Evolutionary conservation across 352 stramenopile species (phyloP), one percentile per base, ranked within the genome.

Genomic region (Chrysophaeum taylorii): DNA sequence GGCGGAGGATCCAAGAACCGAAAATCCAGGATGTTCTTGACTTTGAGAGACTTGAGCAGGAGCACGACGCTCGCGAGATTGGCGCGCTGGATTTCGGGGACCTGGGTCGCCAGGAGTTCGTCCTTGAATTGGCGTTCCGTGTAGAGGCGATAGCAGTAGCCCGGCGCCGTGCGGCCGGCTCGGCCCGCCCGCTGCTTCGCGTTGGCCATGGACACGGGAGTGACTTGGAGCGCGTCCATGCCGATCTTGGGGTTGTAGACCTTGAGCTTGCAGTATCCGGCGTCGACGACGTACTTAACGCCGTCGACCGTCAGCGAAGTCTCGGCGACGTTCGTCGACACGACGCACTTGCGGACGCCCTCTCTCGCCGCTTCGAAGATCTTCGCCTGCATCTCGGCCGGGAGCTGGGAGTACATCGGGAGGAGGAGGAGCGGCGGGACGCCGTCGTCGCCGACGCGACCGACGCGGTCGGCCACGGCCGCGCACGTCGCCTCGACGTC

Each of bases 241-340:
- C 95, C 95, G 77, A 99, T 98, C 76, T 94, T 94, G 0, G 94
- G 91, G 82, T 99, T 99, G 84, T 98, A 99, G 21, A 98, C 94
- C 76, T 98, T 98, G 18, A 99, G 88, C 75, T 99, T 99, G 80
- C 90, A 97, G 76, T 92, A 98, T 1, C 95, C 95, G 2, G 85
- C 85, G 80, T 99, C 94, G 36, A 98, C 96, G 4, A 99, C 94
- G 76, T 96, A 97, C 74, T 92, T 90, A 75, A 97, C 95, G 57
- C 91, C 92, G 73, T 97, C 91, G 14, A 97, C 92, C 4, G 92
- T 97, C 27, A 97, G 82, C 57, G 85, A 94, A 1, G 92, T 98
- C 78, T 98, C 93, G 0, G 93, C 92, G 64, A 98, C 96, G 78
- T 98, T 98, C 0, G 94, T 98, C 25, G 89, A 97, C 42, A 95